Base-by-base conservation (phyloP, 768 basidiomycete genomes). In the Krasilnikovozyma curviuscula region DNA sequence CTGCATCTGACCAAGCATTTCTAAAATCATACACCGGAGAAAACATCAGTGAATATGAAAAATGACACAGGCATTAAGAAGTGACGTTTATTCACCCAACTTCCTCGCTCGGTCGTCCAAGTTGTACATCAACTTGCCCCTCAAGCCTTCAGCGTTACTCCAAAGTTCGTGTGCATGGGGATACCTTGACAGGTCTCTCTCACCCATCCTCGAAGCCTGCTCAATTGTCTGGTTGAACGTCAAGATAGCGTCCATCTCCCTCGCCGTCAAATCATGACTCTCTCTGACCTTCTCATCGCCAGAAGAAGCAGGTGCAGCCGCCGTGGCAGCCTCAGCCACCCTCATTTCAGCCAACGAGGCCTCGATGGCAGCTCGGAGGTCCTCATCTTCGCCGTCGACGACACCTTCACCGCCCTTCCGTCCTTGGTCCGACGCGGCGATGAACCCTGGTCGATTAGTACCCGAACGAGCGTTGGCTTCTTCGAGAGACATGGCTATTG, bases 141-240 rank as follows among this genome's bases (percentile, higher is more conserved):
- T 67, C 51, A 85, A 59, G 19, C 72, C 70, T 52, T 72, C 81
- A 13, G 86, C 84, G 57, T 81, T 81, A 52, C 86, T 80, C 57
- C 80, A 85, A 30, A 93, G 60, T 58, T 84, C 81, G 40, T 76
- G 78, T 2, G 86, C 81, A 19, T 79, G 82, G 7, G 83, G 83
- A 63, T 82, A 85, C 47, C 78, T 71, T 3, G 79, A 72, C 51
- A 89, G 69, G 63, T 88, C 83, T 18, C 74, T 67, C 10, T 78
- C 79, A 0, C 83, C 81, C 57, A 79, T 78, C 0, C 78, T 72
- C 45, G 80, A 76, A 4, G 82, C 77, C 54, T 83, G 53, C 49
- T 85, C 83, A 23, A 95, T 72, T 0, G 83, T 83, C 63, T 93
- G 85, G 54, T 77, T 81, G 65, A 97, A 95, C 0, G 83, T 83